These are phyloP conservation scores for Colletotrichum magnum DNA, from an alignment of 2,329 filamentous ascomycete genomes.

Conservation along the genomic window DNA sequence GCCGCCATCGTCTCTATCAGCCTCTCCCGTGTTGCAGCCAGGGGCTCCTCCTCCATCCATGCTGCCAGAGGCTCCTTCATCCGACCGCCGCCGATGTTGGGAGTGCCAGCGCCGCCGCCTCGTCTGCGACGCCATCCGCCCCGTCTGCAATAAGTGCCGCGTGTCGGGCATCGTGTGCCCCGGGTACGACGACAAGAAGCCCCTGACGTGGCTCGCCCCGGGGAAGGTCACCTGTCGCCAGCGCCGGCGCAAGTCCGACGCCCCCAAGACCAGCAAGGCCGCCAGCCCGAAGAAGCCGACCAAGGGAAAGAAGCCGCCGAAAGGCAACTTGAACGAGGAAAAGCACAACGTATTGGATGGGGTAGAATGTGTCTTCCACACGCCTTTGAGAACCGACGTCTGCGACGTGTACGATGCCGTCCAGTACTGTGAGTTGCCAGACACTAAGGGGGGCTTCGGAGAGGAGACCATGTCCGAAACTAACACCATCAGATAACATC, in stretches of 20 bases:
- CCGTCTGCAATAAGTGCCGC: constrained; percentile 55
- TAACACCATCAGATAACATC: constrained; percentile 13
- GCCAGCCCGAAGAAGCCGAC: neutral
- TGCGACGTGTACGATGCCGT: constrained; percentile 38
- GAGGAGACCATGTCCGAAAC: neutral
- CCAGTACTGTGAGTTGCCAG: constrained; percentile 37
- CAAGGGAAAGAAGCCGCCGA: neutral
- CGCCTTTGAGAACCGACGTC: constrained; percentile 31
- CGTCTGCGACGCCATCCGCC: constrained; percentile 55
- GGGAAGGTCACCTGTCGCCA: constrained; percentile 52
- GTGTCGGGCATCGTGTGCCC: constrained; percentile 52
- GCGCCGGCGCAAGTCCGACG: constrained; percentile 31
- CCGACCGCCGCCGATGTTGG: constrained; percentile 53
- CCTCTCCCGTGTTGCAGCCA: neutral
- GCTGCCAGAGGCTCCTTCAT: neutral
- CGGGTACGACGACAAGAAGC: constrained; percentile 55
- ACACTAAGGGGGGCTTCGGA: neutral
- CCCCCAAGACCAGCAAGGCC: neutral
- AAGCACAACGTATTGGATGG: neutral
- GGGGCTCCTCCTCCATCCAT: neutral
- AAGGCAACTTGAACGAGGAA: neutral
- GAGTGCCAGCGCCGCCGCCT: constrained; percentile 57
- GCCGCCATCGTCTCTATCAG: neutral
- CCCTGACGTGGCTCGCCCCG: constrained; percentile 56
- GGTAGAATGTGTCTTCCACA: constrained; percentile 11